Percentiles rank a stretch among this genome's conserved stretches.
Evolutionary conservation across 371 early-diverging fungal species (phyloP).

Genomic region (Saksenaea vasiformis): DNA sequence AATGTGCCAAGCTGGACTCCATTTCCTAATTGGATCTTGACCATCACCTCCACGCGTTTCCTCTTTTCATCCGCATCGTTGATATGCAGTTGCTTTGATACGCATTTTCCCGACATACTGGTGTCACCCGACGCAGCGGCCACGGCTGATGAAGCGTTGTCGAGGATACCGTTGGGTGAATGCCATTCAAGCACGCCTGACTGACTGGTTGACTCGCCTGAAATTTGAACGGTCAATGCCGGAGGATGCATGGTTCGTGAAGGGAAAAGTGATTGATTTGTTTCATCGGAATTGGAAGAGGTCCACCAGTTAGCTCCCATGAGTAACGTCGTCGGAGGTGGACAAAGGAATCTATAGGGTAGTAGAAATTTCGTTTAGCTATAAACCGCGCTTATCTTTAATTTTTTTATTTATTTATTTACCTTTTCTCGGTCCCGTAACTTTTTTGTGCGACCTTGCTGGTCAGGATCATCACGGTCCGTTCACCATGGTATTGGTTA

Average conservation of each 20-base stretch:
- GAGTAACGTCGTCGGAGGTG: conserved; percentile 72
- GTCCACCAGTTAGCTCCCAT: conserved; percentile 63
- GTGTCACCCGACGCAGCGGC: conserved; percentile 12
- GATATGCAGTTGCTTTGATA: conserved; percentile 75
- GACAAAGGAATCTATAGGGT: conserved; percentile 57
- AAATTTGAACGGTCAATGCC: conserved; percentile 23
- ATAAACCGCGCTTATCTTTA: neutral
- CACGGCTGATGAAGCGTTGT: conserved; percentile 15
- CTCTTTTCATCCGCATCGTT: conserved; percentile 75
- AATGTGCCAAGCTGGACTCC: conserved; percentile 63
- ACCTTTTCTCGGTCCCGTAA: conserved; percentile 76
- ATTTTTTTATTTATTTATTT: conserved; percentile 5
- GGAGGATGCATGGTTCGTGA: conserved; percentile 11
- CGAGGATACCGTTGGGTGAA: conserved; percentile 13
- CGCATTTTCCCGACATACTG: conserved; percentile 57
- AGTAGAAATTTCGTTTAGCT: neutral
- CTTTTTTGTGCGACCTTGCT: conserved; percentile 79
- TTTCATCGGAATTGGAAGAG: neutral
- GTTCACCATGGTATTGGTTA: conserved; percentile 39
- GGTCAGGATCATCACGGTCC: conserved; percentile 67
- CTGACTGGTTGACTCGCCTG: conserved; percentile 23
- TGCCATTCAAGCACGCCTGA: conserved; percentile 23
- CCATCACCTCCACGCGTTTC: conserved; percentile 67
- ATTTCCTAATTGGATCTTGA: conserved; percentile 60
- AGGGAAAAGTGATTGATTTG: conserved; percentile 1